Conservation (phyloP, 2,329 filamentous ascomycete species). For the Blastomyces percursus region DNA sequence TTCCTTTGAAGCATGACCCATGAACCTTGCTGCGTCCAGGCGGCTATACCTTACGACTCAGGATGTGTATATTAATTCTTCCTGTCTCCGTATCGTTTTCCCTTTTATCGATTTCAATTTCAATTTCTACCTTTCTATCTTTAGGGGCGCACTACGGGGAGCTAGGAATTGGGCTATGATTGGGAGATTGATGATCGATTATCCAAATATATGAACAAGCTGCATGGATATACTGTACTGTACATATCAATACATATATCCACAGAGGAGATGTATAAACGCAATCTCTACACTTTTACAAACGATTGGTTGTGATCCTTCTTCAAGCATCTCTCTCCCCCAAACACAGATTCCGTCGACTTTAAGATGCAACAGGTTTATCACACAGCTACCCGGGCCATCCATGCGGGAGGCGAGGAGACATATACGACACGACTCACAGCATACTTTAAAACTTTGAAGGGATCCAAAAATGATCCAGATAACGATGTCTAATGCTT, state of each 20-base stretch:
- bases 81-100: not conserved
- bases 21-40: not conserved
- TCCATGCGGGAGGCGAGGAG: not conserved
- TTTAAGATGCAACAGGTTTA: no score
- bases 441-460: not conserved
- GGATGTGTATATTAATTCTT: not conserved
- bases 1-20: not conserved
- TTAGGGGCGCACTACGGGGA: slow-evolving; percentile 15
- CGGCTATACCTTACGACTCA: not conserved
- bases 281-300: not conserved
- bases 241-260: not conserved
- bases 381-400: no score
- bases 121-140: slow-evolving; percentile 6
- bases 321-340: not conserved
- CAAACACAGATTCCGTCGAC: not conserved
- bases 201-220: not conserved
- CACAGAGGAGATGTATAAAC: not conserved
- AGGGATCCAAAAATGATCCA: not conserved
- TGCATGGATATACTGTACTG: not conserved
- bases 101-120: not conserved
- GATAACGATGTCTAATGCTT: not conserved
- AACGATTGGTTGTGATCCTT: not conserved
- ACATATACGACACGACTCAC: not conserved
- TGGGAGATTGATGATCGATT: slow-evolving; percentile 23
- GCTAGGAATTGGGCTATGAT: slow-evolving; percentile 9